phyloP scores from a whole-genome alignment of 306 rosid genomes.

The Vigna trinervia region DNA sequence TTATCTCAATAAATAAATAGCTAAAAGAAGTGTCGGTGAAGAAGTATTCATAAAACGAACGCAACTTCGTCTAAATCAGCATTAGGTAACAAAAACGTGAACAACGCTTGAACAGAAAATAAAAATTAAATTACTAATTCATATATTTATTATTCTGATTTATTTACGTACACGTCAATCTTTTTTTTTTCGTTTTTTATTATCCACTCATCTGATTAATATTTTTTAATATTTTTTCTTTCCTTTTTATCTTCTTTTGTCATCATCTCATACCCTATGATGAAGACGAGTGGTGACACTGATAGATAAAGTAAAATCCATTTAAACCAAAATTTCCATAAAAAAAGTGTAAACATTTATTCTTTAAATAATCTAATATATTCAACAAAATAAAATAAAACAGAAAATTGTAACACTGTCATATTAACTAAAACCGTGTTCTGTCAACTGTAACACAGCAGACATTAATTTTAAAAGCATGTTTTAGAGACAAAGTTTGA shows the following conservation, averaged over 20 bases:
- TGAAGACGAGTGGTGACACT: not conserved
- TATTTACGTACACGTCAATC: not conserved
- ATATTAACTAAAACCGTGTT: not conserved
- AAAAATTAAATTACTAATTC: not conserved
- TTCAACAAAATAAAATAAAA: not conserved
- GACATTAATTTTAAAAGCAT: not conserved
- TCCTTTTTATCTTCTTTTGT: not conserved
- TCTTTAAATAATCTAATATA: not conserved
- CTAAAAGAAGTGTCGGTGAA: slow-evolving; percentile 26
- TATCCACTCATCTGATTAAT: not conserved
- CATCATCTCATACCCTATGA: not conserved
- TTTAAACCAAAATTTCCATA: not conserved
- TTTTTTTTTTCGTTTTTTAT: not conserved
- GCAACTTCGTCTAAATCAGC: not conserved
- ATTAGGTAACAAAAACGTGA: not conserved
- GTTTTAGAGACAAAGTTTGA: not conserved
- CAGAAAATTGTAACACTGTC: not conserved
- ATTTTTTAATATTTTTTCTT: not conserved
- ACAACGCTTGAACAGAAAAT: not conserved
- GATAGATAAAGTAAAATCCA: not conserved
- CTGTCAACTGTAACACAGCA: not conserved
- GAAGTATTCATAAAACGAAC: not conserved
- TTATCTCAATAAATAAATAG: not conserved
- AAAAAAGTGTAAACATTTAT: not conserved
- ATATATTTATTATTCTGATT: not conserved